Base-by-base conservation (phyloP, 208 protist genomes). In the Leishmania amazonensis region DNA sequence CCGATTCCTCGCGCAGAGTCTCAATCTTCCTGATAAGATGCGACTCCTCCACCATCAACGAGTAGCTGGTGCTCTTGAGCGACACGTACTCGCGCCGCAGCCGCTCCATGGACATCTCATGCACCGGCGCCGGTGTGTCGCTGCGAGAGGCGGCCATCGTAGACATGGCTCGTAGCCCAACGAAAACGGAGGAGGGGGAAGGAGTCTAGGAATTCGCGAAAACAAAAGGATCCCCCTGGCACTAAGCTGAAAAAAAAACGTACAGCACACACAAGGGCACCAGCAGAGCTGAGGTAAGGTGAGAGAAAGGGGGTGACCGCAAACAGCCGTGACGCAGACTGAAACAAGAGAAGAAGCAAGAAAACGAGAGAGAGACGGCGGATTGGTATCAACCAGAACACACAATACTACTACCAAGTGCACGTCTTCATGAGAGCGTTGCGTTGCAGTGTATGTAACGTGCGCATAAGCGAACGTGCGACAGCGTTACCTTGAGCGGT, bases 1-100 rank as follows among this genome's bases (percentile, higher is more conserved):
- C 91, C 17, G 93, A 92, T 81, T 95, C 86, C 85, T 90, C 90
- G 40, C 90, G 90, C 78, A 96, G 88, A 40, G 78, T 74, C 77
- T 92, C 87, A 40, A 94, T 93, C 45, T 90, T 86, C 40, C 72
- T n/a, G 35, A 89, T 82, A 4, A 96, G 72, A 40, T 74, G 60
- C 6, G 76, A 75, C 60, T 86, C 87, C 83, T 95, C 91, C 13
- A 89, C 76, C 24, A 62, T 64, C 7, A 95, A 81, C 3, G 76
- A 78, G 60, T 84, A 86, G 79, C 90, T 78, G 24, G 67, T 79
- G 24, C 77, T 80, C 75, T 88, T 86, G 19, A 95, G 83, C 0
- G 86, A 76, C 45, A 95, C 86, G 60, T 90, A 95, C 79, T 97
- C 86, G 13, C 81, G 76, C 0, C 85, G 87, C 35, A 97, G 80